These are phyloP conservation scores for Calocybe gambosa DNA, from an alignment of 1,284 basidiomycete genomes.

Conservation along the genomic window DNA sequence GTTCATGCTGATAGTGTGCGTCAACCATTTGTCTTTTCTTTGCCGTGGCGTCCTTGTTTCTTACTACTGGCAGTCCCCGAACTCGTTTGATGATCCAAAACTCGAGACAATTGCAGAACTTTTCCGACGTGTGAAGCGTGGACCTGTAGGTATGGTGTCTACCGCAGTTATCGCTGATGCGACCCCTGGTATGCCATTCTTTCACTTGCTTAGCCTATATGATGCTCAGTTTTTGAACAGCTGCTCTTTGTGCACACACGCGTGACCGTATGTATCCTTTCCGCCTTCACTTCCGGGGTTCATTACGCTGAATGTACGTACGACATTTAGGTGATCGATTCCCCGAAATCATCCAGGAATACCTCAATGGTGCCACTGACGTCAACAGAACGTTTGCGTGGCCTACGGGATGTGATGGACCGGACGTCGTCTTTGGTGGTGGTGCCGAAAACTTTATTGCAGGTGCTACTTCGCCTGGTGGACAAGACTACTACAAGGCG, in stretches of 20 bases:
- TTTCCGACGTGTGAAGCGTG: slow-evolving; percentile 31
- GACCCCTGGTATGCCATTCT: slow-evolving; percentile 27
- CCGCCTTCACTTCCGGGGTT: slow-evolving; percentile 31
- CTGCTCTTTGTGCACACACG: slow-evolving; percentile 34
- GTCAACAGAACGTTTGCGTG: slow-evolving; percentile 30
- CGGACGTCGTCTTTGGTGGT: slow-evolving; percentile 27
- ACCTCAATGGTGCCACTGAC: slow-evolving; percentile 19
- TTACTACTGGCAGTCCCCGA: no score
- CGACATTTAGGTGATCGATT: slow-evolving; percentile 34
- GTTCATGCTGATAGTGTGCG: slow-evolving; percentile 36
- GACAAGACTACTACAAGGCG: slow-evolving; percentile 33
- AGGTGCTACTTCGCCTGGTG: slow-evolving; percentile 29
- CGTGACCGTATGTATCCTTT: slow-evolving; percentile 29
- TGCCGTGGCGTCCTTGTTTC: no score
- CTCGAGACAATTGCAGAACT: slow-evolving; percentile 39
- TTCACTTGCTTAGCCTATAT: neutral
- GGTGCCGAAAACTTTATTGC: slow-evolving; percentile 38
- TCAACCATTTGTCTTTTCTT: slow-evolving; percentile 1
- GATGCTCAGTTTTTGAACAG: slow-evolving; percentile 13
- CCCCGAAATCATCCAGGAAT: slow-evolving; percentile 29
- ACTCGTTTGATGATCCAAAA: slow-evolving; percentile 35
- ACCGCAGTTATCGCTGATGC: slow-evolving; percentile 37
- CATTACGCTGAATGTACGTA: slow-evolving; percentile 19
- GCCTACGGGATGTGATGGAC: slow-evolving; percentile 34
- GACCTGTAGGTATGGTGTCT: slow-evolving; percentile 36